These are phyloP conservation scores for Insectozyma bohioensis DNA, from an alignment of 1,139 yeast species.

Conservation along the genomic window DNA sequence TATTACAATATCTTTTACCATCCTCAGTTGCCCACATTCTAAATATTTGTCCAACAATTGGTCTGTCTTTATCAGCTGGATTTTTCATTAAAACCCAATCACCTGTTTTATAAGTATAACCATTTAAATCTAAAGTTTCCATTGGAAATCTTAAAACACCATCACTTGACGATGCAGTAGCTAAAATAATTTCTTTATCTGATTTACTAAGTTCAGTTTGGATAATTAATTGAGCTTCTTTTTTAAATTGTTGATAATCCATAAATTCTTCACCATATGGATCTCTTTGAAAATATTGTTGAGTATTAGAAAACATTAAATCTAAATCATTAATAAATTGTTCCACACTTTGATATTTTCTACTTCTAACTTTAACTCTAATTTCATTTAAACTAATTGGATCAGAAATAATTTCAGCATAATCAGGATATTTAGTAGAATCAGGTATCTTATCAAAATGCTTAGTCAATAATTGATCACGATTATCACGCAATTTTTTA, in stretches of 20 bases:
- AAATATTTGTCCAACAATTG: constrained; percentile 91
- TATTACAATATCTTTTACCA: constrained; percentile 85
- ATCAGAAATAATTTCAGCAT: constrained; percentile 58
- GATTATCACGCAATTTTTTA: constrained; percentile 64
- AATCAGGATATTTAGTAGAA: constrained; percentile 61
- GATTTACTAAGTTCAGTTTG: constrained; percentile 76
- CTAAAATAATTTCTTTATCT: constrained; percentile 73
- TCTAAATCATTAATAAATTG: constrained; percentile 75
- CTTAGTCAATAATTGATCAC: constrained; percentile 48
- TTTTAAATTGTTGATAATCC: constrained; percentile 43
- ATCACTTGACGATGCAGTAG: constrained; percentile 58
- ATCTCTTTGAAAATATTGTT: constrained; percentile 56
- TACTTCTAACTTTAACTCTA: constrained; percentile 78
- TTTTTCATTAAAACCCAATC: constrained; percentile 92
- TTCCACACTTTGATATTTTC: constrained; percentile 77
- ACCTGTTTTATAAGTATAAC: constrained; percentile 78
- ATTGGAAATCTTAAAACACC: constrained; percentile 69
- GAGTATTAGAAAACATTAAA: constrained; percentile 73
- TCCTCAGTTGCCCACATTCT: constrained; percentile 87
- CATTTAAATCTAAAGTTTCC: constrained; percentile 70
- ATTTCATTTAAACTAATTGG: constrained; percentile 86
- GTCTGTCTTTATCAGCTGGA: constrained; percentile 83
- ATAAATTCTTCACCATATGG: constrained; percentile 62
- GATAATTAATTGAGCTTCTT: constrained; percentile 57
- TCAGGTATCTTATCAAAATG: constrained; percentile 86